These are phyloP conservation scores for Citrullus mucosospermus DNA, from an alignment of 306 rosid species.

Conservation along the genomic window DNA sequence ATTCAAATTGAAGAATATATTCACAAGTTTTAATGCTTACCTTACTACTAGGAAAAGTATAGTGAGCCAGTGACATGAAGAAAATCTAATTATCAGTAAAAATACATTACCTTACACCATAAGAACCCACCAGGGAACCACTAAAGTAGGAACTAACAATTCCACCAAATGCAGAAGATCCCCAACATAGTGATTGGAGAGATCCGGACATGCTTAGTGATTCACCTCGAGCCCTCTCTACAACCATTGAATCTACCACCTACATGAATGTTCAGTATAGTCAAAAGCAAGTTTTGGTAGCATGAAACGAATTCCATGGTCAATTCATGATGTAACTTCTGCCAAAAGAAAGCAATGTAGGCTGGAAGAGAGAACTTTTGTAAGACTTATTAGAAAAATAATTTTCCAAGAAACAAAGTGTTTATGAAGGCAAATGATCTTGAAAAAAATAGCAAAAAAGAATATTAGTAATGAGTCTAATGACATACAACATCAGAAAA, in stretches of 20 bases:
- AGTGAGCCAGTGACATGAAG: not conserved
- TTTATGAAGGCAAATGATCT: not conserved
- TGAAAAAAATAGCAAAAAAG: not conserved
- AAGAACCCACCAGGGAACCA: slow-evolving; percentile 68
- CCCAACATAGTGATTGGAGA: slow-evolving; percentile 96
- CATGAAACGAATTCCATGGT: not conserved
- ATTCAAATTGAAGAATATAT: slow-evolving; percentile 9
- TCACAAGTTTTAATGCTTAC: not conserved
- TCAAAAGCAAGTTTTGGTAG: not conserved
- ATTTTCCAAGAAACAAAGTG: not conserved
- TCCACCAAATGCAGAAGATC: slow-evolving; percentile 96
- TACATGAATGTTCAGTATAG: slow-evolving; percentile 30
- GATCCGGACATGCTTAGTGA: slow-evolving; percentile 90
- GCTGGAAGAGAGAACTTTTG: too few relatives aligned
- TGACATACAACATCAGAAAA: slow-evolving; percentile 96
- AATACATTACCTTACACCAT: slow-evolving; percentile 71
- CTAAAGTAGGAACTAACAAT: slow-evolving; percentile 93
- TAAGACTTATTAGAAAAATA: not conserved
- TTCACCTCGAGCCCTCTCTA: slow-evolving; percentile 98
- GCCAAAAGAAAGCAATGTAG: not conserved
- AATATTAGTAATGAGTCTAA: not conserved
- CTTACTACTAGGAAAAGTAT: not conserved
- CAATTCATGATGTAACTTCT: not conserved
- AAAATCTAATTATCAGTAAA: slow-evolving; percentile 1
- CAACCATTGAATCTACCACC: slow-evolving; percentile 99